Evolutionary conservation across 2,329 filamentous ascomycete species (phyloP), one percentile per base, ranked within the genome.

Genomic region (Grosmannia penicillata): DNA sequence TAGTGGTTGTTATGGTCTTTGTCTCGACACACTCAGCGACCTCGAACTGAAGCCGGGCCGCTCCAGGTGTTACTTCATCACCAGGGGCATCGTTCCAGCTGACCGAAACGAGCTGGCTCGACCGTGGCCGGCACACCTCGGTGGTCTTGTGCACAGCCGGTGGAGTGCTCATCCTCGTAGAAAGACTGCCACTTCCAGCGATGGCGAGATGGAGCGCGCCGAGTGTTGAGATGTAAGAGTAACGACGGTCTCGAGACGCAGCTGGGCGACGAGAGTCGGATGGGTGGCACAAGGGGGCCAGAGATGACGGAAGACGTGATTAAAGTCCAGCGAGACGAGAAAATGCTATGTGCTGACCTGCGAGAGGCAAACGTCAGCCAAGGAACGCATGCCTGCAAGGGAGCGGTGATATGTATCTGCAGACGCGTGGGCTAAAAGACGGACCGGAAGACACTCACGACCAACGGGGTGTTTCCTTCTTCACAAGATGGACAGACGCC

Each of bases 1-100:
- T 95, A 0, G 87, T 95, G 0, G 89, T 95, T 2, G 87, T 94
- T 45, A 94, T 75, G 10, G 72, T 78, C 55, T 74, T 78, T 14
- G 74, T 78, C 58, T 78, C 75, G 51, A 78, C 70, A 47, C 72
- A 78, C 50, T 78, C 73, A 43, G 70, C 70, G 33, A 78, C 61
- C 45, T 73, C 68, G 47, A 78, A 69, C 49, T 72, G 68, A 38
- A 65, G 52, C 25, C 55, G 53, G 8, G 57, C 33, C 9, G 45
- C 33, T 15, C 46, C 46, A 15, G 46, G 42, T 7, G 47, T 40
- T 4, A 49, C 46, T n/a, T 44, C 45, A 26, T 46, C 48, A 14
- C 52, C 48, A 33, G 47, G 46, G 19, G 15, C 24, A 8, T 57
- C 56, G 27, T 56, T 48, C 53, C 55, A 59, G 37, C 51, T 55